Conservation (phyloP, 2,329 filamentous ascomycete species). For the Reticulascus tulasneorum region DNA sequence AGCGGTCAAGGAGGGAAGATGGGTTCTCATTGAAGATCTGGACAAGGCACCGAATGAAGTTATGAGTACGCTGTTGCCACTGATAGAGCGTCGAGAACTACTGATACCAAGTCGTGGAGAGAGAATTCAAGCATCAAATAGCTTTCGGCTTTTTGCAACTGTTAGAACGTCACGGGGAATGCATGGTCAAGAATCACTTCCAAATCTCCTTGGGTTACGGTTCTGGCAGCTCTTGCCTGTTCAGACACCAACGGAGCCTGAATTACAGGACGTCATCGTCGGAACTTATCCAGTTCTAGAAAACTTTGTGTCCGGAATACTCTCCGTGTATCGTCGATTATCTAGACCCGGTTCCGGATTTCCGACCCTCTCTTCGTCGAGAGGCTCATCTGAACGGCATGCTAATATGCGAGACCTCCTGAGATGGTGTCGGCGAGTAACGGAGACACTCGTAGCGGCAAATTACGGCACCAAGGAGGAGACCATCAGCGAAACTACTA, state of each 20-base stretch:
- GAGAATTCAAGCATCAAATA: conserved; percentile 73
- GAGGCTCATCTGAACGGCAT: conserved; percentile 43
- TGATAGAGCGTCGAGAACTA: conserved; percentile 90
- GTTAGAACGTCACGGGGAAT: conserved; percentile 71
- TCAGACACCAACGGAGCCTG: conserved; percentile 58
- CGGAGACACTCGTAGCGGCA: conserved; percentile 59
- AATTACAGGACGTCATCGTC: conserved; percentile 71
- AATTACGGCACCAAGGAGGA: conserved; percentile 62
- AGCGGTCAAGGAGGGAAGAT: conserved; percentile 88
- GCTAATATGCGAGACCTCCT: conserved; percentile 75
- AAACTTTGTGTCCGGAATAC: conserved; percentile 55
- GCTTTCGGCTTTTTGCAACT: conserved; percentile 89
- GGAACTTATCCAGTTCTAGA: conserved; percentile 67
- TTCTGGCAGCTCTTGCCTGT: conserved; percentile 82
- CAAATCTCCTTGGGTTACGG: conserved; percentile 74
- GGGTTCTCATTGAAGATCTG: conserved; percentile 96
- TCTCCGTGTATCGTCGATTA: conserved; percentile 55
- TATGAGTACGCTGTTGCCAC: conserved; percentile 83
- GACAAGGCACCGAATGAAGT: conserved; percentile 94
- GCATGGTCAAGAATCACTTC: conserved; percentile 63
- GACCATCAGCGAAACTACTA: conserved; percentile 64
- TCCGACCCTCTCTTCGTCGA: conserved; percentile 36
- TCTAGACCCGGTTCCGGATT: conserved; percentile 31
- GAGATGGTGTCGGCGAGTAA: conserved; percentile 83
- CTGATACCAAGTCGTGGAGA: conserved; percentile 87